Conservation (phyloP, 495 filamentous ascomycete genomes). For the Cryomyces antarcticus region DNA sequence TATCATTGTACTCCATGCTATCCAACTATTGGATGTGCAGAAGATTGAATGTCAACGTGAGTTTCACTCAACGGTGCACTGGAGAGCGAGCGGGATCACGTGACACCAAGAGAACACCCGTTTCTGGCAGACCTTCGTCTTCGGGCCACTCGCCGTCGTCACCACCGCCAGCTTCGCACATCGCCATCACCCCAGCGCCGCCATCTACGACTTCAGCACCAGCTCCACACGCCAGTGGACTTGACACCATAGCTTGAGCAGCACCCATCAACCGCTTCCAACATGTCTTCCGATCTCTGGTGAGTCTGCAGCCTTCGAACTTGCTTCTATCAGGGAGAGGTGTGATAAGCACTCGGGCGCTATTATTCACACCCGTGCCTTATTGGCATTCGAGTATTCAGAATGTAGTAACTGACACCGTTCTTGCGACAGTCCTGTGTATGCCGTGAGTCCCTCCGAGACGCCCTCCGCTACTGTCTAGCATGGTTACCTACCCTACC, state of each 20-base stretch:
- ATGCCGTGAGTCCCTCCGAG: constrained; percentile 63
- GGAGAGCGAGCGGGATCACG: background rate
- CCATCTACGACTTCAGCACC: background rate
- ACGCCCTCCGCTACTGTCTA: background rate
- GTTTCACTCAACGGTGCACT: background rate
- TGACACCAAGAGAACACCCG: background rate
- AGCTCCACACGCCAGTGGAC: too few relatives aligned
- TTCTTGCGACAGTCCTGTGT: constrained; percentile 55
- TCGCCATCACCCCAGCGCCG: constrained; percentile 2
- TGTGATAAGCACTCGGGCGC: too few relatives aligned
- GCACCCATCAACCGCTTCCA: constrained; percentile 12
- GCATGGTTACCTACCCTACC: background rate
- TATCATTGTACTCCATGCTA: too few relatives aligned
- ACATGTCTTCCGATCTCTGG: constrained; percentile 47
- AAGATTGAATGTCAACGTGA: background rate
- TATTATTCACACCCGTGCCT: too few relatives aligned
- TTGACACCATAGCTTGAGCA: too few relatives aligned
- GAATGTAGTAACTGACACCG: too few relatives aligned
- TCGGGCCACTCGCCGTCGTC: background rate
- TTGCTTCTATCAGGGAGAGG: constrained; percentile 5
- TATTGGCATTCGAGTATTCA: too few relatives aligned
- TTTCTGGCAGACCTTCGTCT: background rate
- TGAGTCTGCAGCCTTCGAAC: constrained; percentile 23
- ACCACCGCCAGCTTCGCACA: constrained; percentile 1
- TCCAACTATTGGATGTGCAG: background rate